Base-by-base conservation (phyloP, 2,329 filamentous ascomycete species). In the Remersonia thermophila region DNA sequence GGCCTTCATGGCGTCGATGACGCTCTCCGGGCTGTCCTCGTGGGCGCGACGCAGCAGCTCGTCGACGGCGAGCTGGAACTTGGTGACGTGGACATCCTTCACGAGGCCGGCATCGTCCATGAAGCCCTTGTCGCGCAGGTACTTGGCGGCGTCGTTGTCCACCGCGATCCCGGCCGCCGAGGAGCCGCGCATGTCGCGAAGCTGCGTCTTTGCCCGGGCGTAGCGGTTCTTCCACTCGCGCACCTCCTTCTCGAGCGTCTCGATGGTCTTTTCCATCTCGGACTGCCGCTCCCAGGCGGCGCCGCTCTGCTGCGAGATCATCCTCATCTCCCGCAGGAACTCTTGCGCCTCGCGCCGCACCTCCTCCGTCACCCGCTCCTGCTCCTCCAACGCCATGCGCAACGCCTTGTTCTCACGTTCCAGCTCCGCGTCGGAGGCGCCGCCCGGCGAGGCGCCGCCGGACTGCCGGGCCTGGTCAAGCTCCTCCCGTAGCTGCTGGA, bases 51-150 rank as follows among this genome's bases (percentile, higher is more conserved):
- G 80, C 26, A 98, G 67, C 27, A 96, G 69, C 51, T 96, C 89
- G 53, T 98, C 89, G 42, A 98, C 83, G 15, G 86, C 75, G 41
- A 96, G 80, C 57, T 98, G 91, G 63, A 94, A 96, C 52, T 84
- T 87, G 34, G 89, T 95, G 46, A 98, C 77, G 55, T 95, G 83
- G 10, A 95, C 73, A 57, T 95, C 91, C 59, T 83, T 87, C 49
- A 98, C 77, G 15, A 91, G 57, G 5, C 91, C 91, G 40, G 77
- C 72, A 10, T 79, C 72, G 27, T 80, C 71, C 15, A 73, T 70
- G 46, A 91, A 79, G 17, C 69, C 74, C 51, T 71, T 72, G 35
- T 83, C 77, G 34, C 73, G 72, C 28, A 77, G 60, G 44, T 77
- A 73, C 45, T 71, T 73, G 33, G 71, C 73, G n/a, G 78, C 77